Evolutionary conservation across 73 alveolate genomes (phyloP).

Genomic region (Stentor coeruleus): DNA sequence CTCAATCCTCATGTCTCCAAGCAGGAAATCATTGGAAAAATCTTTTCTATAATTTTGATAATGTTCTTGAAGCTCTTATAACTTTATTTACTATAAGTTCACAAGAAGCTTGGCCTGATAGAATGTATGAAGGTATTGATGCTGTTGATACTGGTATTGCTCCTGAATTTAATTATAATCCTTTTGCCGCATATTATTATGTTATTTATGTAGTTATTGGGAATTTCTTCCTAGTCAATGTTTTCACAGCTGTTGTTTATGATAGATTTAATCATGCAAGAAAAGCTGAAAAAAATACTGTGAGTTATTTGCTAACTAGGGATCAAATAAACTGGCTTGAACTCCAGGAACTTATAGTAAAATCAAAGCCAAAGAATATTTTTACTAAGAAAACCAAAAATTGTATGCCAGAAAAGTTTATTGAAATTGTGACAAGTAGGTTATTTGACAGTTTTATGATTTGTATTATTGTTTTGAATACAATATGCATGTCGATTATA

Average conservation of each 20-base stretch:
- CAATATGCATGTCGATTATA: slow-evolving; percentile 78
- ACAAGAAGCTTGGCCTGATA: slow-evolving; percentile 93
- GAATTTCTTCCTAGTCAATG: slow-evolving; percentile 35
- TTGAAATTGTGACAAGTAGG: slow-evolving; percentile 61
- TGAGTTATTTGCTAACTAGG: slow-evolving; percentile 34
- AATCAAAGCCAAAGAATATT: slow-evolving; percentile 61
- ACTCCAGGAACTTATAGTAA: slow-evolving; percentile 37
- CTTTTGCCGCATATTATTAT: slow-evolving; percentile 27
- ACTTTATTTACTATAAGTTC: slow-evolving; percentile 81
- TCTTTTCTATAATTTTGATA: slow-evolving; percentile 74
- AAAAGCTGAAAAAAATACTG: slow-evolving; percentile 41
- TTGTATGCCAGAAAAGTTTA: slow-evolving; percentile 79
- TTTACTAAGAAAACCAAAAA: slow-evolving; percentile 29
- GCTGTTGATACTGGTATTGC: slow-evolving; percentile 38
- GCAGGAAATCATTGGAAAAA: slow-evolving; percentile 59
- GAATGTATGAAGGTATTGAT: slow-evolving; percentile 70
- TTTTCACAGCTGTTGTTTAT: slow-evolving; percentile 49
- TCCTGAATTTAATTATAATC: slow-evolving; percentile 19
- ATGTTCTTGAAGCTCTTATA: slow-evolving; percentile 77
- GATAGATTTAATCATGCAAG: slow-evolving; percentile 38
- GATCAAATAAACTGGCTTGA: slow-evolving; percentile 60
- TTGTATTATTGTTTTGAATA: slow-evolving; percentile 44
- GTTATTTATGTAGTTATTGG: slow-evolving; percentile 36
- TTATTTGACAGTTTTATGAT: slow-evolving; percentile 70
- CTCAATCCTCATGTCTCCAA: slow-evolving; percentile 28